Percentiles rank a stretch among this genome's conserved stretches.
Evolutionary conservation across 148 eudicot genomes (phyloP).

Genomic region (Fagopyrum tataricum): DNA sequence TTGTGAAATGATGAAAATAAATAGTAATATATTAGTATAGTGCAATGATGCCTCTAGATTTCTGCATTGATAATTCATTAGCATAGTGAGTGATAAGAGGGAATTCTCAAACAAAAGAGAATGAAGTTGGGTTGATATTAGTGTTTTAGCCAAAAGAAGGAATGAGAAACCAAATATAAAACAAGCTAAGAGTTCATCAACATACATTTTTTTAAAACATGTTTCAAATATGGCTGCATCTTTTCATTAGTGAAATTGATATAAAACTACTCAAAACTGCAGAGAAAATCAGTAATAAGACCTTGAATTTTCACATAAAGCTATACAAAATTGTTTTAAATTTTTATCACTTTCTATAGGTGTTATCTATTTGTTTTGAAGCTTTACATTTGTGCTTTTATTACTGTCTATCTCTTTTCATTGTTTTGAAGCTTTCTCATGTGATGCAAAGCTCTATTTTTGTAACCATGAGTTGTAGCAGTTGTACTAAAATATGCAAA

Average conservation of each 20-base stretch:
- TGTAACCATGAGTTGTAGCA: no score
- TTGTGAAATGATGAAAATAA: no score
- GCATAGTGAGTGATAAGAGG: background rate
- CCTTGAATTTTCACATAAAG: slow-evolving; percentile 7
- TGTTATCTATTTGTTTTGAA: slow-evolving; percentile 85
- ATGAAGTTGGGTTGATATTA: background rate
- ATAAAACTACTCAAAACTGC: slow-evolving; percentile 98
- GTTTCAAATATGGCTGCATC: slow-evolving; percentile 96
- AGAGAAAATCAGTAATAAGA: slow-evolving; percentile 17
- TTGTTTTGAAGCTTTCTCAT: no score
- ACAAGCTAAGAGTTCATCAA: no score
- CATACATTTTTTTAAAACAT: slow-evolving; percentile 28
- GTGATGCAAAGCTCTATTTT: no score
- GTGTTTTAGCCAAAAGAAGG: background rate
- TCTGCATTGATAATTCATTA: slow-evolving; percentile 39
- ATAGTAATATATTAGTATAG: no score
- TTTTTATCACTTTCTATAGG: slow-evolving; percentile 1
- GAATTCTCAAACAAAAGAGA: background rate
- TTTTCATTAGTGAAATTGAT: slow-evolving; percentile 97
- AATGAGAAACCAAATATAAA: no score
- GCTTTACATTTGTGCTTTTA: no score
- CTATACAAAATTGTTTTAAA: background rate
- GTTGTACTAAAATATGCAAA: no score
- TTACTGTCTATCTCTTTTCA: no score
- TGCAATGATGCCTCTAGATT: slow-evolving; percentile 95